These are phyloP conservation scores for Puccinia polysora DNA, from an alignment of 1,284 basidiomycete species.

Conservation along the genomic window DNA sequence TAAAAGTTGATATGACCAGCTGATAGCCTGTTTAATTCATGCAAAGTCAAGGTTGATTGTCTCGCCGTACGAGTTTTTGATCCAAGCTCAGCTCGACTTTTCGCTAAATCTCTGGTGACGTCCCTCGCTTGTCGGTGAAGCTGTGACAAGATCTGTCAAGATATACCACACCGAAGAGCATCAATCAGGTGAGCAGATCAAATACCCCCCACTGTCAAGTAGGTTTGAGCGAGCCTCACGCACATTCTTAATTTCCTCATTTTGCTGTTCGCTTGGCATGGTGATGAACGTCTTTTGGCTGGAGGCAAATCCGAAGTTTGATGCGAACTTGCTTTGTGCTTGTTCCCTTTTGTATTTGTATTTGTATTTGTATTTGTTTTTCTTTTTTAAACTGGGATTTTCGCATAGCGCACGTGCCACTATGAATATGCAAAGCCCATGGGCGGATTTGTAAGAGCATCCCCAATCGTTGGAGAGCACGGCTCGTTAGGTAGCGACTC, in stretches of 20 bases:
- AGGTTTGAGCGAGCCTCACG: background rate
- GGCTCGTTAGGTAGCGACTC: too few relatives aligned
- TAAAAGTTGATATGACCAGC: background rate
- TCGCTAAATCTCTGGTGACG: background rate
- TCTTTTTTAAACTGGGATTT: too few relatives aligned
- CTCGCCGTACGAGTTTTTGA: background rate
- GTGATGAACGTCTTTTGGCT: too few relatives aligned
- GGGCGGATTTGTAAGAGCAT: too few relatives aligned
- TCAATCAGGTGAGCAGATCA: background rate
- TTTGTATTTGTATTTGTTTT: too few relatives aligned
- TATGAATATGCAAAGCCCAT: too few relatives aligned
- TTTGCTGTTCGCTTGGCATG: slow-evolving; percentile 4
- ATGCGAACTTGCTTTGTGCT: too few relatives aligned
- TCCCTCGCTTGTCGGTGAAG: slow-evolving; percentile 8
- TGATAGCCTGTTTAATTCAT: background rate
- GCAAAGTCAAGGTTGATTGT: background rate
- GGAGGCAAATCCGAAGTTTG: too few relatives aligned
- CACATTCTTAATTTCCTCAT: slow-evolving; percentile 11
- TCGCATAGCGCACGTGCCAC: too few relatives aligned
- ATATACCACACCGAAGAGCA: background rate
- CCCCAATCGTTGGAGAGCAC: too few relatives aligned
- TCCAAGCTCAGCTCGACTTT: background rate
- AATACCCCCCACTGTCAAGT: background rate
- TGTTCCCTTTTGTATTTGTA: too few relatives aligned
- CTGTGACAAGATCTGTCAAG: slow-evolving; percentile 5